Conservation (phyloP, 805 yeast species). For the Blastobotrys chiropterorum region DNA sequence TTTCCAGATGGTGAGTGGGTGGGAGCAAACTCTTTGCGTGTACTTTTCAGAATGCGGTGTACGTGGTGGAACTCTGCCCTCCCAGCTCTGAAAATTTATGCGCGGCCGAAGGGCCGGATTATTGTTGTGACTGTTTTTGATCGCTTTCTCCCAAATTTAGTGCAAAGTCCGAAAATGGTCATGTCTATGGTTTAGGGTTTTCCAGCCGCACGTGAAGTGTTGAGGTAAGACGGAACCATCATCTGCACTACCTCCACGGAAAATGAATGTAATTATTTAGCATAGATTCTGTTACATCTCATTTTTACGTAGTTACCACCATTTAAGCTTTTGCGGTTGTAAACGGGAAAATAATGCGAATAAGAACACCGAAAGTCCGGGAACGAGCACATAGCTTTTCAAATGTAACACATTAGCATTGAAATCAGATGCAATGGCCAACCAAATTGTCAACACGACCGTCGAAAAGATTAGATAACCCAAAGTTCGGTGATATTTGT, state of each 20-base stretch:
- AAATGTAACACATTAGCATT: conserved; percentile 13
- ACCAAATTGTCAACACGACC: conserved; percentile 15
- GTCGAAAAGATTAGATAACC: conserved; percentile 20
- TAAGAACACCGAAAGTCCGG: conserved; percentile 1
- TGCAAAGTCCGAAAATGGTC: no score
- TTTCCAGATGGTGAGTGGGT: not conserved
- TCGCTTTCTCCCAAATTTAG: not conserved
- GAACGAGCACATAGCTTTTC: conserved; percentile 1
- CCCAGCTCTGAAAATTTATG: not conserved
- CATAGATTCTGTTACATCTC: no score
- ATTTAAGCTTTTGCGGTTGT: conserved; percentile 3
- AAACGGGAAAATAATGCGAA: not conserved
- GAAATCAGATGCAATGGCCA: conserved; percentile 19
- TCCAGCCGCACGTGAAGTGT: no score
- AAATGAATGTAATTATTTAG: no score
- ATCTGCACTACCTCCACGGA: no score
- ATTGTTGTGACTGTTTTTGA: not conserved
- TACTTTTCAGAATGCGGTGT: not conserved
- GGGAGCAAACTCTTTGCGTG: not conserved
- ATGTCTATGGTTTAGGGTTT: no score
- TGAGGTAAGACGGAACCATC: no score
- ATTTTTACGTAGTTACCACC: not conserved
- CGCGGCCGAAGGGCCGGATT: not conserved
- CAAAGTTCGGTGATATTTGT: conserved; percentile 26
- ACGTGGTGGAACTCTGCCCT: not conserved